A percentile compares a stretch with the other conserved stretches of the same genome.
Evolutionary conservation across 139 green algal genomes (phyloP).

Genomic region (Eudorina sp.): DNA sequence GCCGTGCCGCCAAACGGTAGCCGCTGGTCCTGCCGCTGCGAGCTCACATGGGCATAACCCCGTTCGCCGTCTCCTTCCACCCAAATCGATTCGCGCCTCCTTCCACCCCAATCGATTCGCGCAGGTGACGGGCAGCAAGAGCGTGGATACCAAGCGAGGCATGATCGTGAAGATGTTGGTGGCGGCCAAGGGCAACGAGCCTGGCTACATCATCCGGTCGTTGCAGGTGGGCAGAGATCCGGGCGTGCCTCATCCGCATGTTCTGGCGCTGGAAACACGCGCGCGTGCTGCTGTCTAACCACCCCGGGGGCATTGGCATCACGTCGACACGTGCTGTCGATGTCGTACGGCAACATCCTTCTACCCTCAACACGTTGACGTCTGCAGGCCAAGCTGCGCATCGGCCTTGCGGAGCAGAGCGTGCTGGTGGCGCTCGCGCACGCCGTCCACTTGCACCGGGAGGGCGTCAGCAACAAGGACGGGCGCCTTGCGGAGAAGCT

Average conservation of each 20-base stretch:
- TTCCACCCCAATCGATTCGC: no score
- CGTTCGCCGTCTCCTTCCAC: no score
- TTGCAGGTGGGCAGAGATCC: constrained; percentile 78
- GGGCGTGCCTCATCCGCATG: no score
- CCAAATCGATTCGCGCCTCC: no score
- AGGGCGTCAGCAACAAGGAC: constrained; percentile 42
- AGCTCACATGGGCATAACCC: no score
- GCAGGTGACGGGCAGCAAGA: constrained; percentile 65
- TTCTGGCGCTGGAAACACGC: not conserved
- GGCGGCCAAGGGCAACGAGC: constrained; percentile 84
- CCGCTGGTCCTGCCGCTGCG: no score
- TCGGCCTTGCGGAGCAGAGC: constrained; percentile 96
- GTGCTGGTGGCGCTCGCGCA: constrained; percentile 94
- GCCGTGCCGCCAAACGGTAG: no score
- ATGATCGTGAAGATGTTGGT: constrained; percentile 93
- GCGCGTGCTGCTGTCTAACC: not conserved
- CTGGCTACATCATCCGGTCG: constrained; percentile 91
- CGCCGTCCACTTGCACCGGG: constrained; percentile 78
- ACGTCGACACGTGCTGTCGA: no score
- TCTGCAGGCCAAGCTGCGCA: constrained; percentile 95
- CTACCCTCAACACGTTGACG: no score
- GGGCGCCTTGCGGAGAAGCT: constrained; percentile 76
- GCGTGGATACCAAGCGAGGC: constrained; percentile 81
- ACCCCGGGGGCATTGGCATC: not conserved
- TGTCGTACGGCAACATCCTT: no score